These are phyloP conservation scores for Chionographis japonica DNA, from an alignment of 106 monocot genomes.

Conservation along the genomic window DNA sequence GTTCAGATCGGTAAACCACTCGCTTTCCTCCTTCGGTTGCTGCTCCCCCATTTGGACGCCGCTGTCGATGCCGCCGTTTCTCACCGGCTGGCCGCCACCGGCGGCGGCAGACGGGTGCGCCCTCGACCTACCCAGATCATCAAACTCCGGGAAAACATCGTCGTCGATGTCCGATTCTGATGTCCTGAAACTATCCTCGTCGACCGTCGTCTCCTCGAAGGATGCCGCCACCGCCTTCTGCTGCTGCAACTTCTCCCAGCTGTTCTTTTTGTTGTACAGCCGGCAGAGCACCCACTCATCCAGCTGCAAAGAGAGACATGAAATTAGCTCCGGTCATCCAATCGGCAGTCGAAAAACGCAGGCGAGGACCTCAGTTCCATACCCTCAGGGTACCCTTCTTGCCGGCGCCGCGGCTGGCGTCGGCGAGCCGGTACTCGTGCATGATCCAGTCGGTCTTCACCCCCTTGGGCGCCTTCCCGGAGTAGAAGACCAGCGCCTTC, in stretches of 20 bases:
- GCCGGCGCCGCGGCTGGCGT: slow-evolving; percentile 5
- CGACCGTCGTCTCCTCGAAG: slow-evolving; percentile 12
- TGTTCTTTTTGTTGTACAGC: slow-evolving; percentile 73
- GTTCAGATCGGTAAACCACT: slow-evolving; percentile 56
- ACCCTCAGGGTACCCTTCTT: slow-evolving; percentile 52
- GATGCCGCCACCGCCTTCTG: slow-evolving; percentile 9
- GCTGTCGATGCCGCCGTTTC: not conserved
- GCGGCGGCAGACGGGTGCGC: too few relatives aligned
- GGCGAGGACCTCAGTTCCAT: not conserved
- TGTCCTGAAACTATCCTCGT: not conserved
- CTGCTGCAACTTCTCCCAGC: slow-evolving; percentile 38
- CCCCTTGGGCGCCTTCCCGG: slow-evolving; percentile 58
- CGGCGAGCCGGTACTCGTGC: slow-evolving; percentile 71
- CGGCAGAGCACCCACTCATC: slow-evolving; percentile 67
- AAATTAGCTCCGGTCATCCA: not conserved
- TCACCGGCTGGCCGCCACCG: not conserved
- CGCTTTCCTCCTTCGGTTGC: slow-evolving; percentile 34
- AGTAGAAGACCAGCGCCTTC: slow-evolving; percentile 67
- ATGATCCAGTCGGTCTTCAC: slow-evolving; percentile 84
- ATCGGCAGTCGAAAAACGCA: too few relatives aligned
- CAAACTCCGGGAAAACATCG: not conserved
- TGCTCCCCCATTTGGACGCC: not conserved
- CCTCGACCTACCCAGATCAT: not conserved
- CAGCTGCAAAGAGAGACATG: slow-evolving; percentile 28
- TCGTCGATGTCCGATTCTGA: slow-evolving; percentile 19